A percentile compares a stretch with the other conserved stretches of the same genome.
phyloP scores from a whole-genome alignment of 2,329 filamentous ascomycete species.

The Juglanconis oblonga region DNA sequence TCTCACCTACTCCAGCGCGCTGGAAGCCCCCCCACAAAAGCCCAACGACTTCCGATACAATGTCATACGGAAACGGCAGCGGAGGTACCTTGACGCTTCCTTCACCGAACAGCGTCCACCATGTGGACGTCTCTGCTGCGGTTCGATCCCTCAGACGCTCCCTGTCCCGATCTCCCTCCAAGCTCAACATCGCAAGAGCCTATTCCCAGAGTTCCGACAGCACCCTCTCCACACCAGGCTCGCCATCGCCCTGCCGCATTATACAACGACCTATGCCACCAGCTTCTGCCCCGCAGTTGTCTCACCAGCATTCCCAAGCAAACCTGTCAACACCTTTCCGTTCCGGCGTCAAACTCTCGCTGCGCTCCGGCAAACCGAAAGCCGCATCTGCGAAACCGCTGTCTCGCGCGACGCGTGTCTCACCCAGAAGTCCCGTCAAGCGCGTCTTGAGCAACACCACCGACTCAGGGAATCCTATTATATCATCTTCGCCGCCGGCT shows the following conservation, averaged over 20 bases:
- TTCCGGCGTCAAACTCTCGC: slow-evolving; percentile 63
- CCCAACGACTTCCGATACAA: slow-evolving; percentile 28
- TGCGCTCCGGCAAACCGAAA: slow-evolving; percentile 60
- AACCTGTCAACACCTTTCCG: slow-evolving; percentile 63
- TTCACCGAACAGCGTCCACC: slow-evolving; percentile 79
- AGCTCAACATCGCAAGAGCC: slow-evolving; percentile 63
- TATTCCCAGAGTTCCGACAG: slow-evolving; percentile 45
- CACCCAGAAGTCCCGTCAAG: slow-evolving; percentile 78
- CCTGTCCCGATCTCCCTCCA: slow-evolving; percentile 89
- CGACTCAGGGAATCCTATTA: slow-evolving; percentile 68
- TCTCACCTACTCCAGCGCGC: neutral
- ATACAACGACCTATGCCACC: slow-evolving; percentile 35
- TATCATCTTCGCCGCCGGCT: slow-evolving; percentile 44
- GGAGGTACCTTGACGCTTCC: slow-evolving; percentile 82
- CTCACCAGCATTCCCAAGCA: slow-evolving; percentile 37
- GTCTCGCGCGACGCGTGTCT: slow-evolving; percentile 60
- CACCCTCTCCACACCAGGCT: slow-evolving; percentile 55
- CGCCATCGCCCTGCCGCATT: slow-evolving; percentile 49
- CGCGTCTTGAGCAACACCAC: slow-evolving; percentile 69
- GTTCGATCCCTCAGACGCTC: slow-evolving; percentile 83
- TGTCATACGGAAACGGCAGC: slow-evolving; percentile 58
- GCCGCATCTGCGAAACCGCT: slow-evolving; percentile 52
- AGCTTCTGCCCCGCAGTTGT: slow-evolving; percentile 31
- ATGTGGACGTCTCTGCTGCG: slow-evolving; percentile 73
- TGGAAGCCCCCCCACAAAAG: neutral